Evolutionary conservation across 2,329 filamentous ascomycete genomes (phyloP).

Genomic region (Colletotrichum viniferum): DNA sequence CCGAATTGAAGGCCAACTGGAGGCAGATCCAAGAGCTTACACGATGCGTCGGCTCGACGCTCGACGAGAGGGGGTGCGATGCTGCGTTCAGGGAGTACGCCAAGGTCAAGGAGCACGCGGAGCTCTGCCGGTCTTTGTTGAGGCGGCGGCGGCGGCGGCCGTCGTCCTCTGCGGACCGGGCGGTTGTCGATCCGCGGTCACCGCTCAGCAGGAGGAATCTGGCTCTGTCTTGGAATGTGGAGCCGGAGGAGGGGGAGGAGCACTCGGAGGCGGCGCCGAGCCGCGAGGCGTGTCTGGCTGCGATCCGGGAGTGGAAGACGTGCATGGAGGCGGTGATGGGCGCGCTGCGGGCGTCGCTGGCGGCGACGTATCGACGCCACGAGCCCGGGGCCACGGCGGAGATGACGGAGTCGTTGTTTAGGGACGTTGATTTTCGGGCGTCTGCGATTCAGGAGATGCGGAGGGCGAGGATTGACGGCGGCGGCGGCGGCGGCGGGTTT

Average conservation of each 20-base stretch:
- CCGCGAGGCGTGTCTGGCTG: constrained; percentile 35
- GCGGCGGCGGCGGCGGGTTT: constrained; percentile 44
- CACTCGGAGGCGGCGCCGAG: constrained; percentile 21
- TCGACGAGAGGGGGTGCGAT: constrained; percentile 42
- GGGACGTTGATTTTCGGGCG: constrained; percentile 44
- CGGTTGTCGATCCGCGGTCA: neutral
- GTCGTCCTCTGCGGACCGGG: neutral
- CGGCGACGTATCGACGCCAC: constrained; percentile 49
- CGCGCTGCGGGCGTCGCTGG: constrained; percentile 43
- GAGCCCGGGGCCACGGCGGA: constrained; percentile 46
- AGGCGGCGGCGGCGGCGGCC: neutral
- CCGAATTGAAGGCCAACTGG: constrained; percentile 35
- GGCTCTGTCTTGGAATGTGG: neutral
- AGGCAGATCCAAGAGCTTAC: constrained; percentile 39
- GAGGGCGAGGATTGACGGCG: constrained; percentile 46
- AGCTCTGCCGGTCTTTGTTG: neutral
- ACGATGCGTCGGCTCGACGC: constrained; percentile 38
- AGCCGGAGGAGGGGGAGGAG: neutral
- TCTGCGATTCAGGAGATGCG: constrained; percentile 50
- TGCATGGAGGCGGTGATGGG: constrained; percentile 46
- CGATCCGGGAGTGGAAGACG: constrained; percentile 49
- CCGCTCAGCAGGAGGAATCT: neutral
- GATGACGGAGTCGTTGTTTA: constrained; percentile 47
- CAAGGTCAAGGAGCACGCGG: constrained; percentile 34
- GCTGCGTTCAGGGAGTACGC: constrained; percentile 47